phyloP scores from a whole-genome alignment of 2,329 filamentous ascomycete genomes.

The Hymenoscyphus repandus region DNA sequence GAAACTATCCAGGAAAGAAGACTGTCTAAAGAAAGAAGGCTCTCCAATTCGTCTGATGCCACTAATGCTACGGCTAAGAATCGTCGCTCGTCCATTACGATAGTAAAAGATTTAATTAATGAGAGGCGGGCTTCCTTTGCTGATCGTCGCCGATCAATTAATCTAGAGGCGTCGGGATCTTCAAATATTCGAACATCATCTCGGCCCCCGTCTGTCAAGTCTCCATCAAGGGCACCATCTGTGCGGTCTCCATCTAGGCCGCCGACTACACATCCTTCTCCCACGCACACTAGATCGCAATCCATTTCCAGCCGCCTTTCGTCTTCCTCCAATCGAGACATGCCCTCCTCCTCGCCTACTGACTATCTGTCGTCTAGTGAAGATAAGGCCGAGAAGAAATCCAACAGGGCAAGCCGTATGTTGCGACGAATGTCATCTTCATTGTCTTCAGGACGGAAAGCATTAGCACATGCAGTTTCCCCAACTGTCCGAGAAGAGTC shows the following conservation, averaged over 20 bases:
- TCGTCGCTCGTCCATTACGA: conserved; percentile 53
- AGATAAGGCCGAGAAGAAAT: conserved; percentile 50
- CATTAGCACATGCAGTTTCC: conserved; percentile 30
- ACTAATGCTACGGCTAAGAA: conserved; percentile 26
- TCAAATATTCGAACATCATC: conserved; percentile 38
- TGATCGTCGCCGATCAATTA: conserved; percentile 39
- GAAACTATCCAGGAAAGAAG: conserved; percentile 46
- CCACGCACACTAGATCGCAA: conserved; percentile 51
- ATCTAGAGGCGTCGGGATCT: conserved; percentile 38
- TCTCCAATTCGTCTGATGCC: conserved; percentile 23
- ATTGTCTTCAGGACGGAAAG: conserved; percentile 39
- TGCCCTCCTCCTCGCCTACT: conserved; percentile 35
- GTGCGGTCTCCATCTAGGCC: conserved; percentile 42
- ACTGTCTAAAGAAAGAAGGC: conserved; percentile 34
- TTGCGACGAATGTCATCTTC: conserved; percentile 63
- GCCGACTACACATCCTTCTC: conserved; percentile 37
- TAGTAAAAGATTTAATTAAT: conserved; percentile 51
- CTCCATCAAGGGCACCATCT: conserved; percentile 40
- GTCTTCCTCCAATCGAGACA: conserved; percentile 34
- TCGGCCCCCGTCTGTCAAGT: conserved; percentile 38
- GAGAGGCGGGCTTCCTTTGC: conserved; percentile 48
- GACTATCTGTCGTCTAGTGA: conserved; percentile 37
- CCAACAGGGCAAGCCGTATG: conserved; percentile 40
- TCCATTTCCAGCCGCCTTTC: conserved; percentile 61
- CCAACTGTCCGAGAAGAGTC: conserved; percentile 36